Conservation (phyloP, 2,329 filamentous ascomycete species). For the Arthrobotrys megalospora region DNA sequence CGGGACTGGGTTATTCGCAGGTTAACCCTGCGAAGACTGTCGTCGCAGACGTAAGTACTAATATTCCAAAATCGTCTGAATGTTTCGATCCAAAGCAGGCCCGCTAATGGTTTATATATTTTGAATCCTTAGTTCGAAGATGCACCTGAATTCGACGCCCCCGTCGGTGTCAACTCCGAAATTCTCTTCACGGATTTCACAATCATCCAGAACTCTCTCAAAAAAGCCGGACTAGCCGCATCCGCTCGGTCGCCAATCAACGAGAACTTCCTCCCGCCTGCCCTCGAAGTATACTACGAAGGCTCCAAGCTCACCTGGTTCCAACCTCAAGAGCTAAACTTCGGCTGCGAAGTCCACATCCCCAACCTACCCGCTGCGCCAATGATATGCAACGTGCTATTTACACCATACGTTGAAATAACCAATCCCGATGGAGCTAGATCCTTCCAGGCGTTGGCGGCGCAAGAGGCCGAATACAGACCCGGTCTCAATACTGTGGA, state of each 20-base stretch:
- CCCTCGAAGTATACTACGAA: conserved; percentile 19
- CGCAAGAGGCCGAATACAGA: conserved; percentile 6
- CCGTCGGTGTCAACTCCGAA: conserved; percentile 19
- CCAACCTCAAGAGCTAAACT: conserved; percentile 28
- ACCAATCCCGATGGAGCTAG: conserved; percentile 6
- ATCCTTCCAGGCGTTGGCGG: conserved; percentile 1
- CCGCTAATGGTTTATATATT: neutral
- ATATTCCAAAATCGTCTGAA: neutral
- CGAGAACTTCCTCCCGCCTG: neutral
- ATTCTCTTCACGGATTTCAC: conserved; percentile 22
- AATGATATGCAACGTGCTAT: conserved; percentile 11
- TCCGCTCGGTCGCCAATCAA: conserved; percentile 1
- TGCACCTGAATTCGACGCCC: neutral
- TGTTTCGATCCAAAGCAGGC: too few species aligned
- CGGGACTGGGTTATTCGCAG: conserved; percentile 33
- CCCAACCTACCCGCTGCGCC: neutral
- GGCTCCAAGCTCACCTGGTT: conserved; percentile 22
- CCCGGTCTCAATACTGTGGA: neutral
- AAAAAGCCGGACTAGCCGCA: conserved; percentile 1
- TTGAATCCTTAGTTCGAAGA: conserved; percentile 29
- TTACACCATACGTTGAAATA: conserved; percentile 24
- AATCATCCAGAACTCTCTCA: conserved; percentile 12
- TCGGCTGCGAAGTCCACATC: conserved; percentile 22
- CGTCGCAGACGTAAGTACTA: conserved; percentile 25
- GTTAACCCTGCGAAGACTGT: conserved; percentile 10